Conservation (phyloP, 768 basidiomycete genomes). For the Tremella mesenterica region DNA sequence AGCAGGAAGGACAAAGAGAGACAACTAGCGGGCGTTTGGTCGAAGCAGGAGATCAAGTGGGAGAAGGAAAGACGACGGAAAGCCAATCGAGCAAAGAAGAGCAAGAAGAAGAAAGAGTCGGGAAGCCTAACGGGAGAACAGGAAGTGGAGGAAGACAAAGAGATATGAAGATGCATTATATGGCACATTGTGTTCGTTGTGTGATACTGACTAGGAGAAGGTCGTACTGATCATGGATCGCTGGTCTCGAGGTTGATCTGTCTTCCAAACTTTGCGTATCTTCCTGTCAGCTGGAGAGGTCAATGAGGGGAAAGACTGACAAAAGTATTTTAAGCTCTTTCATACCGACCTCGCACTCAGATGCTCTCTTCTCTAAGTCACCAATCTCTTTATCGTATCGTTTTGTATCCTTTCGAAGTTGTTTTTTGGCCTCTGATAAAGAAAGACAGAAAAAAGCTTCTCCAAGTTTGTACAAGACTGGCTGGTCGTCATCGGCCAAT, state of each 20-base stretch:
- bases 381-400: conserved; percentile 33
- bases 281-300: conserved; percentile 5
- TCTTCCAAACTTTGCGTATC: conserved; percentile 82
- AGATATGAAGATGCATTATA: background rate
- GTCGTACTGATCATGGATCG: conserved; percentile 11
- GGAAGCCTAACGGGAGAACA: conserved; percentile 3
- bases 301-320: conserved; percentile 21
- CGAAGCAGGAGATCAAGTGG: conserved; percentile 58
- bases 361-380: conserved; percentile 27
- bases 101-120: conserved; percentile 42
- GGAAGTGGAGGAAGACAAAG: background rate
- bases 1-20: conserved; percentile 2
- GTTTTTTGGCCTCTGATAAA: conserved; percentile 53
- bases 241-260: conserved; percentile 79
- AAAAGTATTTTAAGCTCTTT: conserved; percentile 43
- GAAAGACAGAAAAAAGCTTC: conserved; percentile 78
- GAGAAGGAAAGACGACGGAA: conserved; percentile 72
- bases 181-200: background rate
- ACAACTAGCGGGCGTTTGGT: conserved; percentile 35
- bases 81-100: conserved; percentile 66
- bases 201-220: background rate
- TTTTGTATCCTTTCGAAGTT: conserved; percentile 33
- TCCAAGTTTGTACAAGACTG: conserved; percentile 80
- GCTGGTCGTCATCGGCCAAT: conserved; percentile 64
- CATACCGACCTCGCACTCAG: conserved; percentile 43